Evolutionary conservation across 2,329 filamentous ascomycete genomes (phyloP), one percentile per base, ranked within the genome.

Genomic region (Pseudogymnoascus sp.): DNA sequence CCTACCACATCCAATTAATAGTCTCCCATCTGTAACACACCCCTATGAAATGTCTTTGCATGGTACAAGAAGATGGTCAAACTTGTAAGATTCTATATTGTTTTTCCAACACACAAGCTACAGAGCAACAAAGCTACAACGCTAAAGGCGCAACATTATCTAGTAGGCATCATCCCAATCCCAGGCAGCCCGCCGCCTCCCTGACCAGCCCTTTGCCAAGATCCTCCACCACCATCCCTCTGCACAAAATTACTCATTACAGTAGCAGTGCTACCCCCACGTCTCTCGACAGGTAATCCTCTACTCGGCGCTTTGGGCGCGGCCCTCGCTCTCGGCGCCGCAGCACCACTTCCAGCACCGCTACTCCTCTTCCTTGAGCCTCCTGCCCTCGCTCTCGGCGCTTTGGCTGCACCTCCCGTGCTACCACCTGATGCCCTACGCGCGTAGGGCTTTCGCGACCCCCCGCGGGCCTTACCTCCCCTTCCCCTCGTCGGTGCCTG

Each of bases 141-240:
- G 16, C 38, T 14, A 46, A 21, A 53, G 5, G 18, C 11, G n/a
- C 28, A 56, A 56, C 49, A 56, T 56, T 60, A 60, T 42, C 34
- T 60, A 11, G 59, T 60, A 60, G 59, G 59, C 59, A 60, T 60
- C 59, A 60, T 60, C 34, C 59, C 59, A 40, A 60, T 60, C 34
- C 59, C 59, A 25, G 34, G 59, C 18, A 42, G 59, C 34, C 34
- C 34, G 18, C 59, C 49, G 28, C 49, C 28, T 34, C 28, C 49
- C n/a, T 18, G 9, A 34, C 49, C 49, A 34, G 49, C 49, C 28
- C 49, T 34, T 34, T 56, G 28, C 49, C 49, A 56, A 2, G 28
- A 3, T 3, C 49, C 49, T 5, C 49, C 49, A 18, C 49, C 49
- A 14, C n/a, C n/a, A 38, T 60, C 37, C 34, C 7, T 60, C 16